Base-by-base conservation (phyloP, 345 rosid species). In the Tarenaya hassleriana region DNA sequence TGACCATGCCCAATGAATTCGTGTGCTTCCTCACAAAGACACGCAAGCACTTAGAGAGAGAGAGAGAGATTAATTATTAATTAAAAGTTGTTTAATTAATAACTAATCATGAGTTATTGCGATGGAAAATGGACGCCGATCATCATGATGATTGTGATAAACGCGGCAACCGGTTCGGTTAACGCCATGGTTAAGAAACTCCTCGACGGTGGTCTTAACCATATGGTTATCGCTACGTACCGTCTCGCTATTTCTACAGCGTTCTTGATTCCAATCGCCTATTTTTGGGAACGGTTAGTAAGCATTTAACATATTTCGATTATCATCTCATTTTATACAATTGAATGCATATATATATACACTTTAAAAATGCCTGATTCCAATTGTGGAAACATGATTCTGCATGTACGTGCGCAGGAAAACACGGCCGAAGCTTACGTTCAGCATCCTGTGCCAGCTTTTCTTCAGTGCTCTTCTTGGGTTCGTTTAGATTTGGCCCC, bases 401-500 rank as follows among this genome's bases (percentile, higher is more conserved):
- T 1, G 44, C 14, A 7, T 0, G 50, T 44, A 55, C 41, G 57
- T 46, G 56, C 54, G 73, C 65, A 89, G 95, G 71, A 72, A 47
- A 52, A 74, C 69, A 58, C 75, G 94, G 64, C 73, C 81, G 16
- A 81, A 70, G 71, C 88, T 86, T 54, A 83, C 84, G 2, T 41
- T 64, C 53, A 63, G 68, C 16, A 70, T 83, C 56, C 48, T 72
- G 51, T 75, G 73, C 64, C 80, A 64, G 48, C 75, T 81, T 39
- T 89, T 89, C 74, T 50, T 83, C 64, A 81, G 81, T 61, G 85
- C 77, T 47, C 73, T 86, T 45, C 60, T 77, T 16, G 97, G 95
- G 95, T 81, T 55, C 16, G 67, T 61, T 54, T 8, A 10, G 6
- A 12, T 3, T 8, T 1, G 11, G 41, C 20, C n/a, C 10, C 3